Base-by-base conservation (phyloP, 2,329 filamentous ascomycete genomes). In the Fusarium lyarnte region DNA sequence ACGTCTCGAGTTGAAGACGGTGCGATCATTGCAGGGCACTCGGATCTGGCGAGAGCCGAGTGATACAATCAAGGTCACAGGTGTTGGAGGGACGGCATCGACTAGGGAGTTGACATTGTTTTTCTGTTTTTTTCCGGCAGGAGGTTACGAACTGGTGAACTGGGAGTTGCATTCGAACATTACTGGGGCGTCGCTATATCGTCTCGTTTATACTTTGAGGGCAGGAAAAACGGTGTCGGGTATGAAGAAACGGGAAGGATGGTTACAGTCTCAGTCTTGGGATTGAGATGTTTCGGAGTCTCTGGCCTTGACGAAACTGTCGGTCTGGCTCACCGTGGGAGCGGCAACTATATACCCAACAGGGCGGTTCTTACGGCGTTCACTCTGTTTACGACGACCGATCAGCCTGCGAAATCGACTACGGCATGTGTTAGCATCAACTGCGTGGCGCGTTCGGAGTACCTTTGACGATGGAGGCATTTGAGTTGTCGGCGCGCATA, bases 91-190 rank as follows among this genome's bases (percentile, higher is more conserved):
- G 58, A 71, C 47, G 69, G 76, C 76, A 78, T 78, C 65, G 65
- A 70, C 69, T 59, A 69, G 66, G 77, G 75, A 78, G 77, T 78
- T 76, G 71, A 73, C 45, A 68, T 73, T 66, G 68, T 67, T 70
- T 68, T 64, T 76, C 47, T 70, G 36, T 54, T 74, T 73, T 74
- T 39, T 71, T 76, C 13, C 53, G 73, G 60, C 42, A 66, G 74
- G 60, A 69, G 72, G 75, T 62, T 63, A 65, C 52, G 71, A 59
- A 68, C 41, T 64, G 73, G 69, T 70, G 73, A 70, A 66, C 70
- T 58, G 58, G 74, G 74, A 76, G 71, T 76, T 77, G 67, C 71
- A 77, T 77, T 77, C 70, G 53, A 73, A 72, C 70, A 74, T 77
- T 67, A 75, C 66, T 70, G 67, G 67, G 76, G 75, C 74, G 75